Evolutionary conservation across 441 rosid genomes (phyloP), one percentile per base, ranked within the genome.

Genomic region (Arabidopsis hybrid): DNA sequence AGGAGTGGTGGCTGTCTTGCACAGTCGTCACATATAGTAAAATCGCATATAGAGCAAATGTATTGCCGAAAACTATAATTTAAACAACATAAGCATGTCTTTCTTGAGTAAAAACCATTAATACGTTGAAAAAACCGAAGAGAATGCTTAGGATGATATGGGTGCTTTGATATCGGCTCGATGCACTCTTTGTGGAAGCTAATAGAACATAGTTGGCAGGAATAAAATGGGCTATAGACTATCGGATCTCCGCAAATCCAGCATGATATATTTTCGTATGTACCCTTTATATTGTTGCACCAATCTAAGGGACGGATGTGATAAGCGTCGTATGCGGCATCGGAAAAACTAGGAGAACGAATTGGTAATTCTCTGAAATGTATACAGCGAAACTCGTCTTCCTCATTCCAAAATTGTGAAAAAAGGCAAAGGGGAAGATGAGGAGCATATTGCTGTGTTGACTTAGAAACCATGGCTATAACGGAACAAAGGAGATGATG

Each of bases 141-240:
- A 45, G 4, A 13, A 46, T 69, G 65, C 10, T 69, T 69, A 46
- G 65, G 47, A 69, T 69, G 73, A n/a, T 43, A 69, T 13, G 73
- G 56, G 7, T 69, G 65, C 3, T 46, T 55, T 55, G 63, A 42
- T 55, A 67, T 55, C 29, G 29, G 29, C 1, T 42, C 5, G 32
- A 55, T 8, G 38, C 70, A 66, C n/a, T 66, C 32, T 6, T 66
- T 26, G 35, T 66, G 70, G 53, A 34, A 32, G 5, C 34, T 4
- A 21, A 21, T 2, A 21, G 26, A 21, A 21, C 26, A 21, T 21
- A 21, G 26, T 21, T 21, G 1, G 29, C 29, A 26, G 29, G 29
- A 26, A 26, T 26, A 26, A 26, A 26, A 26, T 26, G 29, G 29
- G 2, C 3, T 26, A 2, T 26, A 2, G 29, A 1, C 29, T 26